Percentiles rank a stretch among this genome's conserved stretches.
Conservation (phyloP, 106 monocot genomes). For the Platanthera zijinensis region DNA sequence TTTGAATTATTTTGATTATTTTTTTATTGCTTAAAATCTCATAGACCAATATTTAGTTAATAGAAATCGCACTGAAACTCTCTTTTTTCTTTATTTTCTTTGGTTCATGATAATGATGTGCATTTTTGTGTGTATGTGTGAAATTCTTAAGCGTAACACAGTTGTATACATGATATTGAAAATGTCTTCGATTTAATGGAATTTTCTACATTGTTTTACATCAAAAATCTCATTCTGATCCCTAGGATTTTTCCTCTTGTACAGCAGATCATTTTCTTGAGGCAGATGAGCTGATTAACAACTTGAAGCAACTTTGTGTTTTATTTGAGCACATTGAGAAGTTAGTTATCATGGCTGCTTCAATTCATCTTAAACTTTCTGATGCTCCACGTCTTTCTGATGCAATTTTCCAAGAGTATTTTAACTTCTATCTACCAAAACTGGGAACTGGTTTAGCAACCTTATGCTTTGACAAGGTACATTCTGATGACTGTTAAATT, state of each 20-base stretch:
- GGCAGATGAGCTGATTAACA: constrained; percentile 51
- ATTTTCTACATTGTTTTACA: not conserved
- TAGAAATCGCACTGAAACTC: not conserved
- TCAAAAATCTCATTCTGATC: not conserved
- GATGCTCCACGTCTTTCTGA: constrained; percentile 62
- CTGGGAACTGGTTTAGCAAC: constrained; percentile 73
- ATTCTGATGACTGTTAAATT: not conserved
- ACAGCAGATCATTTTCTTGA: constrained; percentile 47
- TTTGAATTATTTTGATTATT: not conserved
- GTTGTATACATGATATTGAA: not conserved
- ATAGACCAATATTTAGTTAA: not conserved
- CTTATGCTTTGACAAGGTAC: constrained; percentile 82
- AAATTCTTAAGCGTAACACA: not conserved
- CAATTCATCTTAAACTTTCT: constrained; percentile 55
- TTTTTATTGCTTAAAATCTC: not conserved
- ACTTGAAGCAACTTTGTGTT: constrained; percentile 60
- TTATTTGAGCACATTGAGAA: constrained; percentile 83
- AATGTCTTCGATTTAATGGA: not conserved
- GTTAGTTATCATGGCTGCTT: constrained; percentile 64
- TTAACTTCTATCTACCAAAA: constrained; percentile 82
- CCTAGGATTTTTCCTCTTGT: not conserved
- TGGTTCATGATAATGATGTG: not conserved
- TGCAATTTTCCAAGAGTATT: constrained; percentile 73
- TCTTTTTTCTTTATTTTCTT: not conserved
- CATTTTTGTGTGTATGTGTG: not conserved